Percentiles rank a stretch among this genome's conserved stretches.
These are phyloP conservation scores for Penicillium verrucosum DNA, from an alignment of 2,329 filamentous ascomycete species.

Conservation along the genomic window DNA sequence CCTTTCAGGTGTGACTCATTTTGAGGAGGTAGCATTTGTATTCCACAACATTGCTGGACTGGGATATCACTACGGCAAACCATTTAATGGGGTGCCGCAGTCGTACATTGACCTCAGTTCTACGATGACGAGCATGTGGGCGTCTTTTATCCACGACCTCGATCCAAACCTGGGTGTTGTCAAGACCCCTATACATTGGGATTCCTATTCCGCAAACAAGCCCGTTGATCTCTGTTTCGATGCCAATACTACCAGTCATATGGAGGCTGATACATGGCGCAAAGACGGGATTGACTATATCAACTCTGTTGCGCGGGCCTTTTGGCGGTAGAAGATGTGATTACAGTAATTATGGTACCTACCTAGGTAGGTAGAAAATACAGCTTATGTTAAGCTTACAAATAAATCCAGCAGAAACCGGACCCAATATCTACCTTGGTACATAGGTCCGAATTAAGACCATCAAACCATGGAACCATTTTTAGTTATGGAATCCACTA, in stretches of 20 bases:
- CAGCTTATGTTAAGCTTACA: background rate
- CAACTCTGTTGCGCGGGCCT: slow-evolving; percentile 25
- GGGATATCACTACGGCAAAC: slow-evolving; percentile 43
- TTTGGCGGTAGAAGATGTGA: slow-evolving; percentile 20
- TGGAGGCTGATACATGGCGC: slow-evolving; percentile 48
- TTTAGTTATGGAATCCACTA: background rate
- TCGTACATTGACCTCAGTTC: slow-evolving; percentile 45
- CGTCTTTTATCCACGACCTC: slow-evolving; percentile 47
- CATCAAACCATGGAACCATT: background rate
- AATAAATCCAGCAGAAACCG: background rate
- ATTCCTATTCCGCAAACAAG: slow-evolving; percentile 40
- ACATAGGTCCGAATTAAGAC: background rate
- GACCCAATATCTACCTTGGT: background rate
- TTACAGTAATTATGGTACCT: background rate
- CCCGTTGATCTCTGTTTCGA: slow-evolving; percentile 53
- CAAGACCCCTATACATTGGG: slow-evolving; percentile 39
- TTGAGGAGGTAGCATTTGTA: slow-evolving; percentile 55
- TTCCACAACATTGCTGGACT: slow-evolving; percentile 52
- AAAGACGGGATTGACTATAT: slow-evolving; percentile 33
- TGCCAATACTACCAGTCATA: slow-evolving; percentile 45
- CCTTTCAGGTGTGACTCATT: slow-evolving; percentile 51
- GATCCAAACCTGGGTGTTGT: slow-evolving; percentile 43
- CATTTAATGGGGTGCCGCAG: slow-evolving; percentile 41
- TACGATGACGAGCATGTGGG: slow-evolving; percentile 53
- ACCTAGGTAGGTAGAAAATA: background rate